A percentile compares a stretch with the other conserved stretches of the same genome.
Evolutionary conservation across 495 filamentous ascomycete species (phyloP).

Genomic region (Cladorrhinum samala): DNA sequence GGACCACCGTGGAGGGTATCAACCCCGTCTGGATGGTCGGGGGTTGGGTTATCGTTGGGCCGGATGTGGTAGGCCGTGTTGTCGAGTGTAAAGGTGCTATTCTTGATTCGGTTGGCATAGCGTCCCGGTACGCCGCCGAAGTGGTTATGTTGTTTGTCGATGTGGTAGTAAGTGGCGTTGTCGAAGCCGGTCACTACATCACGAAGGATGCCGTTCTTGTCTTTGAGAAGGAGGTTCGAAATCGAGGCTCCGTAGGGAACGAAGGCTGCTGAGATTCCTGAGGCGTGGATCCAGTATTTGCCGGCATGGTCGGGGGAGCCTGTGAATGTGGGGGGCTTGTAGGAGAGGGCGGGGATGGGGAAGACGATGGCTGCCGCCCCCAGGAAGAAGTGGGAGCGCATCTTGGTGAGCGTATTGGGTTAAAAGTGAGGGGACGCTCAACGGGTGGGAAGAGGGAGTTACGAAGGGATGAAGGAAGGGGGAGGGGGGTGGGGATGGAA

Average conservation of each 20-base stretch:
- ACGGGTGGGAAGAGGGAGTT: background rate
- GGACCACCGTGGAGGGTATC: constrained; percentile 79
- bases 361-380: constrained; percentile 3
- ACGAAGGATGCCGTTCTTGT: constrained; percentile 55
- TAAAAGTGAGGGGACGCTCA: background rate
- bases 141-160: constrained; percentile 65
- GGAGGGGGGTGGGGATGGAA: background rate
- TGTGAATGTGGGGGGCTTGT: background rate
- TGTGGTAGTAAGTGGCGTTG: constrained; percentile 62
- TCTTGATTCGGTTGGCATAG: constrained; percentile 85
- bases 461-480: background rate
- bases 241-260: constrained; percentile 76
- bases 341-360: background rate
- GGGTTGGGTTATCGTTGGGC: constrained; percentile 62
- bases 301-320: constrained; percentile 39
- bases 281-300: constrained; percentile 66
- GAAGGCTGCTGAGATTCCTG: constrained; percentile 66
- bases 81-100: constrained; percentile 70
- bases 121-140: constrained; percentile 73
- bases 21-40: constrained; percentile 40
- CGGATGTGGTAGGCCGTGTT: constrained; percentile 56
- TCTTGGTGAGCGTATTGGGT: background rate
- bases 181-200: constrained; percentile 78
- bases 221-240: constrained; percentile 66
- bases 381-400: constrained; percentile 5